Evolutionary conservation across 306 rosid genomes (phyloP), one percentile per base, ranked within the genome.

Genomic region (Dalbergia cochinchinensis): DNA sequence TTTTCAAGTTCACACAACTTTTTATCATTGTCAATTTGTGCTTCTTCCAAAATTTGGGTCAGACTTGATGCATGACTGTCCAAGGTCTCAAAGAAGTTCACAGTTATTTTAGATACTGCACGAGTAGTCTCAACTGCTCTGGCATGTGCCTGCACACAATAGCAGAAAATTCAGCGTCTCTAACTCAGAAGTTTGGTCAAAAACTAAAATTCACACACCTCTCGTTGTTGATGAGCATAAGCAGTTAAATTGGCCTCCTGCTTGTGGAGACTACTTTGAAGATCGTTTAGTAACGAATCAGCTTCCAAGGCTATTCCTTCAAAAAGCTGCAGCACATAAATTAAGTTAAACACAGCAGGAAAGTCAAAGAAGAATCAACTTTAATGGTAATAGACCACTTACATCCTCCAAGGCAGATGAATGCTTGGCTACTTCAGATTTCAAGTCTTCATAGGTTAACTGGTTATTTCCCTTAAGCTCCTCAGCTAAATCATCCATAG

Each of bases 241-340:
- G 97, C 83, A 64, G 91, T 83, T 81, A 96, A 88, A 88, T 88
- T 91, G 83, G 87, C 93, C 69, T 91, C 98, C 84, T 96, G 99
- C 85, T 84, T 89, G 87, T 93, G 91, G 83, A 96, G 98, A 83
- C 87, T 93, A 71, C 83, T 88, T 90, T 89, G 98, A 64, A 96
- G 98, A 89, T 91, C 97, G 60, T 88, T 87, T 26, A 96, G 89
- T 58, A 96, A 80, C 5, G 89, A 89, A 84, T 96, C 94, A 55
- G 99, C 99, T 87, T 96, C 99, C 20, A 91, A 81, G 85, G 99
- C 94, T 16, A 96, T 88, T 85, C 97, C 93, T 88, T 93, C 90
- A 76, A 96, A 96, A 65, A 93, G 86, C 99, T 96, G 92, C 74
- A 90, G 77, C 79, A 86, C 37, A 85, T 65, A 55, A 78, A 75